These are phyloP conservation scores for Cyamopsis tetragonoloba DNA, from an alignment of 306 rosid species.

Conservation along the genomic window DNA sequence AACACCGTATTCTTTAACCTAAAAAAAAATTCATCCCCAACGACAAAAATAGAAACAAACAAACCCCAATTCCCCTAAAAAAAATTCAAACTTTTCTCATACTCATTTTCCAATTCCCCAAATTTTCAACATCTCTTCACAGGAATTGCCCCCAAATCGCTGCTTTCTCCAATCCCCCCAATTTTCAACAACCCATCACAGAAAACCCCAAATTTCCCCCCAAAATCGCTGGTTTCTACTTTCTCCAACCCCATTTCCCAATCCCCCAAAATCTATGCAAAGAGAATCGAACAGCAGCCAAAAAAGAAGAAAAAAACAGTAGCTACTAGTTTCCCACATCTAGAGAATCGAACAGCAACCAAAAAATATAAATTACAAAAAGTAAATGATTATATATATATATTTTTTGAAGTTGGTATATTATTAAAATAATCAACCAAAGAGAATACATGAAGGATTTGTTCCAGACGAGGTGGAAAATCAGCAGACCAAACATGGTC, in stretches of 20 bases:
- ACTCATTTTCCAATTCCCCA: constrained; percentile 14
- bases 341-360: too few species aligned
- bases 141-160: too few species aligned
- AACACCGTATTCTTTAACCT: too few species aligned
- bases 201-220: neutral
- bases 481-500: too few species aligned
- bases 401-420: too few species aligned
- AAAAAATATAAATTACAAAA: too few species aligned
- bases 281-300: neutral
- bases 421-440: too few species aligned
- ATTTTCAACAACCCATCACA: neutral
- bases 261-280: neutral
- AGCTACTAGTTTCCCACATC: neutral
- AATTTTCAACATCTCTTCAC: too few species aligned
- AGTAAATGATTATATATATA: too few species aligned
- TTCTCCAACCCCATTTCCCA: constrained; percentile 10
- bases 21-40: neutral
- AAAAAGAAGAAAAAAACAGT: too few species aligned
- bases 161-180: neutral
- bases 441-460: too few species aligned
- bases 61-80: neutral
- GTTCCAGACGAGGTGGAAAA: too few species aligned
- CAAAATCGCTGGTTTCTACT: neutral
- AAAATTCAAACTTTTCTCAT: neutral
- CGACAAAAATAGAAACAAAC: constrained; percentile 2